Evolutionary conservation across 1,284 basidiomycete species (phyloP).

Genomic region (Ceratobasidium sp.): DNA sequence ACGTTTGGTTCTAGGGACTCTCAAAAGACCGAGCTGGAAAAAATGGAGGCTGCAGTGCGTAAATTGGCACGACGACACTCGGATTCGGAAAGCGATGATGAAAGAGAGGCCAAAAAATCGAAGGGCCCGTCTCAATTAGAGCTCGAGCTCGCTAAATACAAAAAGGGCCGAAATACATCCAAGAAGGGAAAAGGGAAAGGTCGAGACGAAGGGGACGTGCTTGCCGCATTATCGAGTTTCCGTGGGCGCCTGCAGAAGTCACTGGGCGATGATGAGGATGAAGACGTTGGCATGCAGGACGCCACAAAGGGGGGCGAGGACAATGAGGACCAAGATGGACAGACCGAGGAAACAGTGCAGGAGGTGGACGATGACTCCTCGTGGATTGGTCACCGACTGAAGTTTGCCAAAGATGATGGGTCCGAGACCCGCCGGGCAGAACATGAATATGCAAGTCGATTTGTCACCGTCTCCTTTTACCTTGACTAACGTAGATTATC

Average conservation of each 20-base stretch:
- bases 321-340: conserved; percentile 24
- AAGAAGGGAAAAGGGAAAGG: conserved; percentile 63
- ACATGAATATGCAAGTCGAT: conserved; percentile 75
- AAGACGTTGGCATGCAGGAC: conserved; percentile 53
- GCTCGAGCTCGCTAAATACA: conserved; percentile 84
- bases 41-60: conserved; percentile 89
- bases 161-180: conserved; percentile 74
- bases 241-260: conserved; percentile 73
- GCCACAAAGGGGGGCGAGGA: conserved; percentile 49
- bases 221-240: conserved; percentile 80
- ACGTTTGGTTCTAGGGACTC: conserved; percentile 63
- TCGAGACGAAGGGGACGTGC: conserved; percentile 79
- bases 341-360: conserved; percentile 48
- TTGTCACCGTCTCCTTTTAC: background rate
- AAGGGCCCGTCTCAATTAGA: conserved; percentile 78
- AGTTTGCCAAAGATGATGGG: conserved; percentile 81
- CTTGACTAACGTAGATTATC: background rate
- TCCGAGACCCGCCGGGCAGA: conserved; percentile 82
- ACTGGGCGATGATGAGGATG: conserved; percentile 56
- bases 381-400: conserved; percentile 82
- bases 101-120: conserved; percentile 68
- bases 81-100: conserved; percentile 69
- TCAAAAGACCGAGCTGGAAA: conserved; percentile 83
- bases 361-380: conserved; percentile 87
- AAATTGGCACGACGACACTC: conserved; percentile 71